Conservation (phyloP, 805 yeast genomes). For the Sungouiozyma ichnusensis region DNA sequence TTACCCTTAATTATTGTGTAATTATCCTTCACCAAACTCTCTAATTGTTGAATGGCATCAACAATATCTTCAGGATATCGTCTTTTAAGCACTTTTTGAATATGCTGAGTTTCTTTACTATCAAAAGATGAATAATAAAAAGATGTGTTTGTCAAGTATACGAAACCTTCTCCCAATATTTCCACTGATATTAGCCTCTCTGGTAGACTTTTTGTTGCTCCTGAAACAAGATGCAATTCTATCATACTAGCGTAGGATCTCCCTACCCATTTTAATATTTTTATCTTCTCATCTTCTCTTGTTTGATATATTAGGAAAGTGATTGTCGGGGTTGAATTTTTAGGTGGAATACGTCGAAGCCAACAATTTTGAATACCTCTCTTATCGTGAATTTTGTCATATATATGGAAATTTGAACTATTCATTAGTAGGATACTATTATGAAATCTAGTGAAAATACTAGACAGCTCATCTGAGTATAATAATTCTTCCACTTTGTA, state of each 20-base stretch:
- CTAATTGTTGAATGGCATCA: conserved; percentile 8
- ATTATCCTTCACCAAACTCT: not conserved
- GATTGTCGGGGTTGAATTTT: conserved; percentile 1
- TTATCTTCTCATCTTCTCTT: conserved; percentile 8
- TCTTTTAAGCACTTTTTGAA: conserved; percentile 3
- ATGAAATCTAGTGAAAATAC: conserved; percentile 22
- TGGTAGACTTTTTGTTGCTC: conserved; percentile 1
- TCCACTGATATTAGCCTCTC: conserved; percentile 15
- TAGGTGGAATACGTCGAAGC: conserved; percentile 11
- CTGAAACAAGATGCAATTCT: conserved; percentile 12
- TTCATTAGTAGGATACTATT: conserved; percentile 19
- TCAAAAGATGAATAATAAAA: not conserved
- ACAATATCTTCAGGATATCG: conserved; percentile 10
- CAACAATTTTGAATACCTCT: conserved; percentile 22
- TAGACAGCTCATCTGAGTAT: conserved; percentile 17
- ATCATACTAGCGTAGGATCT: conserved; percentile 17
- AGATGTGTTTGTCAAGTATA: conserved; percentile 8
- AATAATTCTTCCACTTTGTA: conserved; percentile 13
- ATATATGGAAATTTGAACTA: conserved; percentile 23
- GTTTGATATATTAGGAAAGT: conserved; percentile 2
- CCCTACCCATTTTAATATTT: conserved; percentile 23
- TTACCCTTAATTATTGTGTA: not conserved
- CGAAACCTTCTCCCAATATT: conserved; percentile 10
- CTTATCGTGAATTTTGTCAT: conserved; percentile 25
- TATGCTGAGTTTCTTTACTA: not conserved